Evolutionary conservation across 2,329 filamentous ascomycete genomes (phyloP), one percentile per base, ranked within the genome.

Genomic region (Colletotrichum lentis): DNA sequence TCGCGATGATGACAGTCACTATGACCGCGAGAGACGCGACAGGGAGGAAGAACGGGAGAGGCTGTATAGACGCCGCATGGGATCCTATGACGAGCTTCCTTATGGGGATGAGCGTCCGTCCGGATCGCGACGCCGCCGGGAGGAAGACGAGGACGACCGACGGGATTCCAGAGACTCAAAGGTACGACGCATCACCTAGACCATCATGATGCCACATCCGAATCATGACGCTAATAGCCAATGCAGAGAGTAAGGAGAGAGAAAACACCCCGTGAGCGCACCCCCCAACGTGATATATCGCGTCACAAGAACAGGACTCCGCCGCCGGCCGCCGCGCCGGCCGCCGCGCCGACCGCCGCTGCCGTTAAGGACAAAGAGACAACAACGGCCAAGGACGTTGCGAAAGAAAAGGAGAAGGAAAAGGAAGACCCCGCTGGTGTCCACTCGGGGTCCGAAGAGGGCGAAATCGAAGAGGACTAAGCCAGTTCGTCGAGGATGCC

Each of bases 381-480:
- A 49, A 71, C 72, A 44, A 69, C 77, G 61, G 27, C 49, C 11
- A 75, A 76, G 46, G 74, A 73, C 44, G n/a, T 22, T 12, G 31
- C 56, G 3, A 82, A 82, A 69, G 63, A 65, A 22, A 89, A 91
- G 72, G 83, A 88, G 69, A 67, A 69, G 52, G 89, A 91, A 68
- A 69, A 69, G 39, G 89, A 91, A 71, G 83, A 88, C 59, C 35
- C 52, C 12, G 82, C 84, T 55, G 86, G 84, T 64, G 84, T 94
- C 64, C 90, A 92, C 74, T 95, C 92, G 67, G 96, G 96, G 61
- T 97, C 94, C 76, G 96, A 99, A 81, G 96, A 99, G 80, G 96
- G 96, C 60, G 96, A 99, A 82, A 98, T 99, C 74, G 96, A 97
- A 80, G 94, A 98, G 83, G 87, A 89, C 73, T 88, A 81, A 76